These are phyloP conservation scores for Hyaloraphidium curvatum DNA, from an alignment of 192 early-diverging fungal genomes.

Conservation along the genomic window DNA sequence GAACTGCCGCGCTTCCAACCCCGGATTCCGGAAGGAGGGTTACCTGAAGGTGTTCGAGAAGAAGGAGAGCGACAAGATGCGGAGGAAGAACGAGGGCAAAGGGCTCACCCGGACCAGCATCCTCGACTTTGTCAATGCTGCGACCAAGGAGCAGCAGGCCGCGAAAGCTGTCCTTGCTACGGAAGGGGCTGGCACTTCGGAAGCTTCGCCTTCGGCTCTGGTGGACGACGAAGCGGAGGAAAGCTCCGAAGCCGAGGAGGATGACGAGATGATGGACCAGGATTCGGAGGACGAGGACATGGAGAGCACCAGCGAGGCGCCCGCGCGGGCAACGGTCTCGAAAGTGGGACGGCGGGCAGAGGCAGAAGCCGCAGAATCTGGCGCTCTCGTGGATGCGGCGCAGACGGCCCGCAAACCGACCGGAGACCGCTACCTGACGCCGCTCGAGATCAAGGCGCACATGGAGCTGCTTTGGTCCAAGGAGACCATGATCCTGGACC, in stretches of 20 bases:
- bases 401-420: not conserved
- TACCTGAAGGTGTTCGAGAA: constrained; percentile 68
- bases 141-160: constrained; percentile 5
- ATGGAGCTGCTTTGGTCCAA: constrained; percentile 55
- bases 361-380: not conserved
- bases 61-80: constrained; percentile 43
- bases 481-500: constrained; percentile 50
- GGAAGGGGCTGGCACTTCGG: not conserved
- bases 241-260: constrained; percentile 13
- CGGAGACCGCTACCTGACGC: constrained; percentile 33
- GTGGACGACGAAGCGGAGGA: constrained; percentile 16
- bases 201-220: constrained; percentile 8
- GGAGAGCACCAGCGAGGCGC: constrained; percentile 9
- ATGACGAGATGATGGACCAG: constrained; percentile 15
- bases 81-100: constrained; percentile 32
- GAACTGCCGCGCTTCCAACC: constrained; percentile 40
- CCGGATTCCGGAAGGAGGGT: constrained; percentile 63
- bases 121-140: not conserved
- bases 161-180: not conserved
- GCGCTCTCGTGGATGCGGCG: not conserved
- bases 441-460: constrained; percentile 59
- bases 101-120: constrained; percentile 19
- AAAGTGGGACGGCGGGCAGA: no score
- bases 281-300: constrained; percentile 16
- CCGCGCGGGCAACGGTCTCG: no score